Evolutionary conservation across 2,329 filamentous ascomycete genomes (phyloP), one percentile per base, ranked within the genome.

Genomic region (Aureobasidium pullulans): DNA sequence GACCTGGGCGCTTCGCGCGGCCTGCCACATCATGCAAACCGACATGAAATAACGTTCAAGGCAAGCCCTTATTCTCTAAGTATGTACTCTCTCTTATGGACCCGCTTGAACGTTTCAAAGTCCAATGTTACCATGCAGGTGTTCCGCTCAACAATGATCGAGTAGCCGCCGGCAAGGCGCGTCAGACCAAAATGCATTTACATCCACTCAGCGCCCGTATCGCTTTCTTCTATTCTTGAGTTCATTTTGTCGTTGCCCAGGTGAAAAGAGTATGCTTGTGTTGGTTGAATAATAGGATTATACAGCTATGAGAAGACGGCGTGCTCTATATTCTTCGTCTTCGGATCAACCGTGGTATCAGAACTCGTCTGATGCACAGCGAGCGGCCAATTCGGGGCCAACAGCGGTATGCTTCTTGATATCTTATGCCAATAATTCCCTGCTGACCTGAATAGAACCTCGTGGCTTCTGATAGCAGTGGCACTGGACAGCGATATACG

Each of bases 141-240:
- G 5, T 13, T 42, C 15, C 39, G 39, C 19, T 29, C n/a, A 42
- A 34, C 37, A 9, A 15, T 28, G n/a, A 43, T 43, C 15, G 37
- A 43, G 37, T 54, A 54, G 50, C 50, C 50, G 50, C 50, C 39
- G 50, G 37, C 39, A 56, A 29, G 52, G 52, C 52, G 52, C 52
- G 40, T 56, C 40, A 28, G n/a, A 43, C n/a, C 5, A 7, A 43
- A 13, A 54, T 54, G 50, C 50, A 10, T 29, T 29, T 36, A 37
- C 19, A 43, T 13, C 11, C 52, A 42, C 16, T 31, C n/a, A 36
- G n/a, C 11, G 8, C 13, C n/a, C 4, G 31, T 2, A 23, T 11
- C 15, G 10, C 10, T 23, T 23, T 40, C 10, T 23, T 23, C 5
- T 43, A 6, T 43, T 29, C n/a, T 43, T 13, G 7, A 32, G 29